phyloP scores from a whole-genome alignment of 192 early-diverging fungal genomes.

The Chytriomyces hyalinus region DNA sequence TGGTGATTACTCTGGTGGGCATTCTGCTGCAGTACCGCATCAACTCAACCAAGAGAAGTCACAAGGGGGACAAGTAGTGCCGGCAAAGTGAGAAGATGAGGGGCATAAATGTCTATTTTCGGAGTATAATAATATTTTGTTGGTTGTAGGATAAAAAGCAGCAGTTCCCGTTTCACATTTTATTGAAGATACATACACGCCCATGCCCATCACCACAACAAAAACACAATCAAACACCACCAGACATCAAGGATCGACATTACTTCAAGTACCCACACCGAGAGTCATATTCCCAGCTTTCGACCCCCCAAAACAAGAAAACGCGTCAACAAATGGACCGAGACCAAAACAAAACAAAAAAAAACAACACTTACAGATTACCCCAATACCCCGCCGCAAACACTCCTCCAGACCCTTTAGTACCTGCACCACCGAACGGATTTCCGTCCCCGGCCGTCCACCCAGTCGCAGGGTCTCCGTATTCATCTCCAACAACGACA shows the following conservation, averaged over 20 bases:
- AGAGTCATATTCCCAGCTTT: constrained; percentile 50
- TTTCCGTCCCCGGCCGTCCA: constrained; percentile 55
- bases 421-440: constrained; percentile 50
- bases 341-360: neutral
- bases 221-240: too few relatives aligned
- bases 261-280: constrained; percentile 53
- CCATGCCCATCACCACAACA: too few relatives aligned
- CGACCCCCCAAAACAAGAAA: neutral
- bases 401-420: constrained; percentile 56
- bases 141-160: too few relatives aligned
- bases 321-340: neutral
- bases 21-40: constrained; percentile 66
- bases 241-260: neutral
- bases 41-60: constrained; percentile 3
- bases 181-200: too few relatives aligned
- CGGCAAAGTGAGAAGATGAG: too few relatives aligned
- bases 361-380: constrained; percentile 34
- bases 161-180: too few relatives aligned
- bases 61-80: constrained; percentile 4
- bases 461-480: constrained; percentile 60
- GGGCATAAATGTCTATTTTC: too few relatives aligned
- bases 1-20: constrained; percentile 51
- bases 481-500: constrained; percentile 54
- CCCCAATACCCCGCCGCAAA: constrained; percentile 61
- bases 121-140: too few relatives aligned